These are phyloP conservation scores for Leptodontidium sp. DNA, from an alignment of 2,329 filamentous ascomycete genomes.

Conservation along the genomic window DNA sequence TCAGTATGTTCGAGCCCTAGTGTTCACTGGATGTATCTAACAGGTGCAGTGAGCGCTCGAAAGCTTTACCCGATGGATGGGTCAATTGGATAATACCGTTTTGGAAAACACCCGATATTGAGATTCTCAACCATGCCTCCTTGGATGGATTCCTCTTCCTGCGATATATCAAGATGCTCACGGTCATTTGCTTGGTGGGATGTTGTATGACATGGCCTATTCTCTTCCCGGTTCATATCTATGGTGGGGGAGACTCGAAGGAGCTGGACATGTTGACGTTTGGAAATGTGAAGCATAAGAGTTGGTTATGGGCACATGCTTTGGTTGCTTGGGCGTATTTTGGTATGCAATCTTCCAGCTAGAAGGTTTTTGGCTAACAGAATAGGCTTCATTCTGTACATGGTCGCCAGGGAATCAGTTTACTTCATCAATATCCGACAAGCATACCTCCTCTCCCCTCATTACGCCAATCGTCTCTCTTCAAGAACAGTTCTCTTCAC, in stretches of 20 bases:
- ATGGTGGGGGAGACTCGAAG: slow-evolving; percentile 59
- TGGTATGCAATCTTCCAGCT: slow-evolving; percentile 38
- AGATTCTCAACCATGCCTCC: slow-evolving; percentile 69
- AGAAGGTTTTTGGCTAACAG: slow-evolving; percentile 21
- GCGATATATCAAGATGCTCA: slow-evolving; percentile 68
- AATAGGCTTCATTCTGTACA: slow-evolving; percentile 67
- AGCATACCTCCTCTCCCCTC: slow-evolving; percentile 71
- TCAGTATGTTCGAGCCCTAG: slow-evolving; percentile 49
- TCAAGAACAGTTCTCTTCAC: slow-evolving; percentile 74
- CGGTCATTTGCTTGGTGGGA: slow-evolving; percentile 68
- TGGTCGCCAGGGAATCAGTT: slow-evolving; percentile 70
- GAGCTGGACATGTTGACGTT: slow-evolving; percentile 69
- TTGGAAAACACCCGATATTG: slow-evolving; percentile 45
- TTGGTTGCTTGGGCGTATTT: slow-evolving; percentile 71
- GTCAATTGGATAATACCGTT: slow-evolving; percentile 49
- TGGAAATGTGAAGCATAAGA: slow-evolving; percentile 61
- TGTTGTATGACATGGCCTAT: slow-evolving; percentile 70
- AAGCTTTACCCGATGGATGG: slow-evolving; percentile 45
- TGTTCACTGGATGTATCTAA: neutral
- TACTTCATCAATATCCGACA: slow-evolving; percentile 75
- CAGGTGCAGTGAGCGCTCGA: slow-evolving; percentile 44
- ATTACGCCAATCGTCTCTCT: slow-evolving; percentile 70
- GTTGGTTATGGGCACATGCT: slow-evolving; percentile 67
- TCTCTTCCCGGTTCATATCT: slow-evolving; percentile 70
- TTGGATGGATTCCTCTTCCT: slow-evolving; percentile 73